Conservation (phyloP, 1,284 basidiomycete species). For the Cryptococcus depauperatus region DNA sequence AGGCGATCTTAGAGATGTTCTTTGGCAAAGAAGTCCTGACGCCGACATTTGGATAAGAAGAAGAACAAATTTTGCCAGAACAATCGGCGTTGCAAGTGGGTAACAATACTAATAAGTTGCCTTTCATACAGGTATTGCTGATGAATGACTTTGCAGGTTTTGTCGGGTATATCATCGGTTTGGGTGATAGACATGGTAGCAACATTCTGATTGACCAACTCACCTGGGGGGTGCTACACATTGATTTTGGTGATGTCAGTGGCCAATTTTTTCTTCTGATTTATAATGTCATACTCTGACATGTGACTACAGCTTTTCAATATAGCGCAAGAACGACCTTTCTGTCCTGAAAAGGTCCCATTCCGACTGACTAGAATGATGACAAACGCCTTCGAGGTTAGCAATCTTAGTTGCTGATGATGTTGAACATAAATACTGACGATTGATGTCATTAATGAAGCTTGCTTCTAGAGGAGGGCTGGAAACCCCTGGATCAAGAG, state of each 20-base stretch:
- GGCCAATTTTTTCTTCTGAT: background rate
- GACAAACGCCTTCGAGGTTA: constrained; percentile 39
- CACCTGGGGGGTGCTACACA: constrained; percentile 40
- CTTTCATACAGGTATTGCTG: background rate
- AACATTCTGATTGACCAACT: constrained; percentile 41
- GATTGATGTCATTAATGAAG: constrained; percentile 4
- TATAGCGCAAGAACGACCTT: constrained; percentile 28
- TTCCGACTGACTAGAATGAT: constrained; percentile 42
- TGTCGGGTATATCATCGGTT: constrained; percentile 38
- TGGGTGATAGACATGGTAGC: constrained; percentile 38
- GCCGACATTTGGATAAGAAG: constrained; percentile 38
- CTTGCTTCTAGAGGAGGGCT: constrained; percentile 28
- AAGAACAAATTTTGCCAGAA: constrained; percentile 38
- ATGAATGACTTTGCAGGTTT: constrained; percentile 19
- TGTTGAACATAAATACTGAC: background rate
- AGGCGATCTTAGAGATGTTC: constrained; percentile 36
- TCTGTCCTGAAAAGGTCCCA: constrained; percentile 37
- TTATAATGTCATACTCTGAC: constrained; percentile 7
- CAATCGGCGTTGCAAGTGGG: constrained; percentile 36
- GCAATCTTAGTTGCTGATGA: background rate
- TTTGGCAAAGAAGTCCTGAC: constrained; percentile 38
- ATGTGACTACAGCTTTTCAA: constrained; percentile 23
- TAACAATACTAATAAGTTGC: background rate
- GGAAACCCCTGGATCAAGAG: constrained; percentile 28
- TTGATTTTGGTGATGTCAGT: constrained; percentile 43